Evolutionary conservation across 495 filamentous ascomycete genomes (phyloP).

Genomic region (Geopyxis carbonaria): DNA sequence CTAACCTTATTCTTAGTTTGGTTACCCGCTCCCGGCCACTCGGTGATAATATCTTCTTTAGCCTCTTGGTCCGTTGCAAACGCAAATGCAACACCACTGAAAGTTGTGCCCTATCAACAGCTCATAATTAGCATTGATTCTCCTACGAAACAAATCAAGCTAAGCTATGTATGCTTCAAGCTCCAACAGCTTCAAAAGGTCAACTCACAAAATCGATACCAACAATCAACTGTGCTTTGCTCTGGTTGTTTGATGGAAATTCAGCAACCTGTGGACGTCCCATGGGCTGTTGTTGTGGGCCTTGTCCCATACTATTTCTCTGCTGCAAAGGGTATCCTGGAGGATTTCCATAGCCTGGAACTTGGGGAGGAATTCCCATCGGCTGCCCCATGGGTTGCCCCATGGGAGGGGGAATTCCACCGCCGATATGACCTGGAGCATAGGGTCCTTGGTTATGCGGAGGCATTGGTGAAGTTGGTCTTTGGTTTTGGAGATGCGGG

Average conservation of each 20-base stretch:
- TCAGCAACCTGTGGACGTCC: constrained; percentile 40
- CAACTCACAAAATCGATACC: constrained; percentile 62
- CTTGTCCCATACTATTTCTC: constrained; percentile 19
- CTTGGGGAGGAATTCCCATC: neutral
- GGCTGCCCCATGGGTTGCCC: constrained; percentile 14
- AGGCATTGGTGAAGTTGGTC: constrained; percentile 21
- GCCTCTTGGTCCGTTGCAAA: constrained; percentile 64
- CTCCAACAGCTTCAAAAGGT: neutral
- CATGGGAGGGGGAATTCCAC: constrained; percentile 20
- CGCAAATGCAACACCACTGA: constrained; percentile 63
- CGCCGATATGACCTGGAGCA: constrained; percentile 18
- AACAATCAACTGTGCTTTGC: constrained; percentile 61
- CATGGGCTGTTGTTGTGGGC: constrained; percentile 12
- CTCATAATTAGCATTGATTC: constrained; percentile 5
- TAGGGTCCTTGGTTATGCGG: constrained; percentile 11
- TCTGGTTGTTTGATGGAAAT: constrained; percentile 68
- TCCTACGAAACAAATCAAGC: neutral
- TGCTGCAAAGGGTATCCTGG: constrained; percentile 6
- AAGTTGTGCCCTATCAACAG: constrained; percentile 45
- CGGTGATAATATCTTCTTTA: constrained; percentile 62
- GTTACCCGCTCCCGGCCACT: constrained; percentile 63
- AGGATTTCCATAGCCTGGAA: constrained; percentile 2
- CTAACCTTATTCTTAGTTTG: constrained; percentile 58
- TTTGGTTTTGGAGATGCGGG: constrained; percentile 12
- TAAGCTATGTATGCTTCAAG: neutral